Percentiles rank a stretch among this genome's conserved stretches.
phyloP scores from a whole-genome alignment of 2,329 filamentous ascomycete species.

The Aspergillus sp. region DNA sequence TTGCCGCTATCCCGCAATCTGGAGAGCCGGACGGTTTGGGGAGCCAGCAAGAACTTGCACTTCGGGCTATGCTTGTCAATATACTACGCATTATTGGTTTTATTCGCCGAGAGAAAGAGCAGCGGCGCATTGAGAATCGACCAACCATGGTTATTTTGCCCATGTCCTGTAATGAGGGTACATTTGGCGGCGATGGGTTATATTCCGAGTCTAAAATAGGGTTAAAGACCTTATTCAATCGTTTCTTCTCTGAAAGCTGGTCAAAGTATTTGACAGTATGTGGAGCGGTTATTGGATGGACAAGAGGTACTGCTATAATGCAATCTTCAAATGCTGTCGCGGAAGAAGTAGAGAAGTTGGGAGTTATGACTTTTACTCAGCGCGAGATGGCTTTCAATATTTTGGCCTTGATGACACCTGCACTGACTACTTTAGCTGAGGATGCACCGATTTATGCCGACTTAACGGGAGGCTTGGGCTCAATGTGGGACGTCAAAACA shows the following conservation, averaged over 20 bases:
- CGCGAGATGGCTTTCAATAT: slow-evolving; percentile 46
- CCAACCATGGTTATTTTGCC: slow-evolving; percentile 45
- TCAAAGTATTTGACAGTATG: slow-evolving; percentile 38
- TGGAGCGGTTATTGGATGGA: slow-evolving; percentile 49
- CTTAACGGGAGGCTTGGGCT: slow-evolving; percentile 38
- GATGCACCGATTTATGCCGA: slow-evolving; percentile 40
- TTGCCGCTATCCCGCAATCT: slow-evolving; percentile 43
- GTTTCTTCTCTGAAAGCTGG: slow-evolving; percentile 21
- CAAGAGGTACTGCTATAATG: slow-evolving; percentile 47
- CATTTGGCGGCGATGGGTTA: slow-evolving; percentile 45
- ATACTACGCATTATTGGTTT: slow-evolving; percentile 39
- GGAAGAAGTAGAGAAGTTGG: slow-evolving; percentile 37
- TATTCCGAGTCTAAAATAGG: slow-evolving; percentile 49
- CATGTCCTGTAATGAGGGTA: slow-evolving; percentile 47
- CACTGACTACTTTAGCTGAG: slow-evolving; percentile 31
- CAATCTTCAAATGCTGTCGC: slow-evolving; percentile 42
- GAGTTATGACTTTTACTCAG: slow-evolving; percentile 42
- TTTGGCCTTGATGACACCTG: slow-evolving; percentile 33
- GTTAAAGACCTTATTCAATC: slow-evolving; percentile 21
- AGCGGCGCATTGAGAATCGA: slow-evolving; percentile 23
- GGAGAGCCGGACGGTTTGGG: slow-evolving; percentile 38
- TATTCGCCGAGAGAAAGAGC: slow-evolving; percentile 23
- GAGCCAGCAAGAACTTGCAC: slow-evolving; percentile 16
- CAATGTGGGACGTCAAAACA: slow-evolving; percentile 28
- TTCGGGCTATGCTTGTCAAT: slow-evolving; percentile 37